Percentiles rank a stretch among this genome's conserved stretches.
Conservation (phyloP, 192 early-diverging fungal genomes). For the Dissophora ornata region DNA sequence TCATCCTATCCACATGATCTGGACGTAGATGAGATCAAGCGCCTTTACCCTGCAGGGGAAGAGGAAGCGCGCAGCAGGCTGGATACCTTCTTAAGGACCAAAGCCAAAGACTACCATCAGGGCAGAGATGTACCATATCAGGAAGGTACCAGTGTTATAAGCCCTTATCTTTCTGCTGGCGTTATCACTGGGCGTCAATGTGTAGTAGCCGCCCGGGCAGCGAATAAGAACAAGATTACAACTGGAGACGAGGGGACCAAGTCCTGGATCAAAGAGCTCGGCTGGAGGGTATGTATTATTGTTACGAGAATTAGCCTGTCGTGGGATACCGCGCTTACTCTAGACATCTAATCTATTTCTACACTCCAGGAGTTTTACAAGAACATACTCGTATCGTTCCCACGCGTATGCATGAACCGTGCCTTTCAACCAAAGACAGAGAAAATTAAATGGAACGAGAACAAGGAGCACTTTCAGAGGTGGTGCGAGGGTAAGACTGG, state of each 20-base stretch:
- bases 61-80: constrained; percentile 55
- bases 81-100: constrained; percentile 42
- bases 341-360: not conserved
- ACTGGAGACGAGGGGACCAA: constrained; percentile 63
- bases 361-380: constrained; percentile 68
- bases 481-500: constrained; percentile 77
- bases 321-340: not conserved
- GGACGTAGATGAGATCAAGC: constrained; percentile 12
- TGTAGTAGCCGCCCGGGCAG: constrained; percentile 54
- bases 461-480: constrained; percentile 52
- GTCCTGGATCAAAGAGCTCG: constrained; percentile 73
- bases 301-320: not conserved
- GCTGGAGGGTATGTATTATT: constrained; percentile 60
- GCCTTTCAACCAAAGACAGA: constrained; percentile 69
- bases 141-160: constrained; percentile 57
- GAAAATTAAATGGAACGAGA: constrained; percentile 63
- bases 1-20: constrained; percentile 24
- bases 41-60: constrained; percentile 63
- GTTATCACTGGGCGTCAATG: constrained; percentile 63
- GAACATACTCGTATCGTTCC: constrained; percentile 70
- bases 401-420: constrained; percentile 67
- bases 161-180: constrained; percentile 66
- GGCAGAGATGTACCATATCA: constrained; percentile 57
- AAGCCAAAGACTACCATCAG: constrained; percentile 53
- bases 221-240: constrained; percentile 59